A percentile compares a stretch with the other conserved stretches of the same genome.
Conservation (phyloP, 805 yeast genomes). For the Yarrowia sp. region DNA sequence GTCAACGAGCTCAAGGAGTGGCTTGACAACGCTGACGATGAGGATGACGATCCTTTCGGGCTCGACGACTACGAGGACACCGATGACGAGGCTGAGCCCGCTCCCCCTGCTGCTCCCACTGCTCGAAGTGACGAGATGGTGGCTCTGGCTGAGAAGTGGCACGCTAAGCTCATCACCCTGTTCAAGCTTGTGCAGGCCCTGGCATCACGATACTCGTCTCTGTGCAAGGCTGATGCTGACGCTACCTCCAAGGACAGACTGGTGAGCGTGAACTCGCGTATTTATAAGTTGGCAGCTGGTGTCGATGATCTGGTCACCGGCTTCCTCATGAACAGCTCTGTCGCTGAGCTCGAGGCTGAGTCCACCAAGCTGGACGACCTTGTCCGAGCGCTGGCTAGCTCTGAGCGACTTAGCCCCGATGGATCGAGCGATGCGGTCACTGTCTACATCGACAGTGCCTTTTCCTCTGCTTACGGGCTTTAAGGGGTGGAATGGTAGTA, state of each 20-base stretch:
- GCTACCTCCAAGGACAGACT: conserved; percentile 2
- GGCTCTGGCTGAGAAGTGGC: conserved; percentile 13
- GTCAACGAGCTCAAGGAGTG: conserved; percentile 4
- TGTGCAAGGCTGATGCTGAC: neutral
- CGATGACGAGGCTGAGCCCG: conserved; percentile 14
- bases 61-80: conserved; percentile 18
- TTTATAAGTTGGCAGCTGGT: conserved; percentile 7
- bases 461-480: neutral
- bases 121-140: neutral
- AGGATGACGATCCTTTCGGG: conserved; percentile 12
- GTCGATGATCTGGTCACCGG: conserved; percentile 18
- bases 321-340: conserved; percentile 19
- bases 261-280: conserved; percentile 6
- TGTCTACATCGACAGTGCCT: conserved; percentile 12
- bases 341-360: conserved; percentile 5
- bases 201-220: conserved; percentile 20
- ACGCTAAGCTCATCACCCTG: conserved; percentile 6
- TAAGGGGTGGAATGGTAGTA: neutral
- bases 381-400: neutral
- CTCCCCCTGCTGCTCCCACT: neutral
- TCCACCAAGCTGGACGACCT: neutral
- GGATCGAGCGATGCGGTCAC: conserved; percentile 20
- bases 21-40: conserved; percentile 23
- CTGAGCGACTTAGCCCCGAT: conserved; percentile 12
- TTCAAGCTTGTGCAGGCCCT: conserved; percentile 24